Evolutionary conservation across 2,329 filamentous ascomycete genomes (phyloP).

Genomic region (Fusarium staphyleae): DNA sequence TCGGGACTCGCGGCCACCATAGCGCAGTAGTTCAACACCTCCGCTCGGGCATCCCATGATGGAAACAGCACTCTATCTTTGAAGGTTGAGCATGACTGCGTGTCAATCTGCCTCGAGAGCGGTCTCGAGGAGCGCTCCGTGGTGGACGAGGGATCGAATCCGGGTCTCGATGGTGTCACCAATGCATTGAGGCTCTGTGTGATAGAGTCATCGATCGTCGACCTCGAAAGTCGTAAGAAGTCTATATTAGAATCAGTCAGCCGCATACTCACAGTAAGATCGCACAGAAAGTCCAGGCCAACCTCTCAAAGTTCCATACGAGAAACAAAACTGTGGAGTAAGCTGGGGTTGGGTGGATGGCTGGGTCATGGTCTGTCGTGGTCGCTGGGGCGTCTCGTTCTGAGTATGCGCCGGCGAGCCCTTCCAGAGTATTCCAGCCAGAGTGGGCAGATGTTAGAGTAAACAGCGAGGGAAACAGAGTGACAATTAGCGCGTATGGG

Average conservation of each 20-base stretch:
- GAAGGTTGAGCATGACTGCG: constrained; percentile 72
- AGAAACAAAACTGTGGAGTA: constrained; percentile 81
- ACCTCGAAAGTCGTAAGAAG: constrained; percentile 86
- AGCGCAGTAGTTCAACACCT: constrained; percentile 89
- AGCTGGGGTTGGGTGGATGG: constrained; percentile 59
- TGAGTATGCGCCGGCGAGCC: constrained; percentile 50
- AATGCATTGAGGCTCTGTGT: constrained; percentile 91
- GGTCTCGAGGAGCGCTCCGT: constrained; percentile 64
- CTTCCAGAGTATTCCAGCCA: constrained; percentile 61
- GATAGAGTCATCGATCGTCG: constrained; percentile 90
- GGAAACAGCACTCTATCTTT: constrained; percentile 83
- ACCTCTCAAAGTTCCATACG: constrained; percentile 73
- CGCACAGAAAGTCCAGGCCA: constrained; percentile 29
- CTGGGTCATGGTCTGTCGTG: constrained; percentile 55
- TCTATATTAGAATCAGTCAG: constrained; percentile 60
- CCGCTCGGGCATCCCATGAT: constrained; percentile 82
- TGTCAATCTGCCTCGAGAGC: constrained; percentile 61
- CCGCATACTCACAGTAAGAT: neutral
- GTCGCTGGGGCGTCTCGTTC: constrained; percentile 40
- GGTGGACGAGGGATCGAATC: constrained; percentile 84
- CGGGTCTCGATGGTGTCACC: constrained; percentile 72
- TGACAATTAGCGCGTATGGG: constrained; percentile 10
- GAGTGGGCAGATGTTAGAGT: constrained; percentile 42
- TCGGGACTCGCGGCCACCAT: constrained; percentile 87
- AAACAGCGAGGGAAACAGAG: neutral